phyloP scores from a whole-genome alignment of 352 stramenopile species.

The Thraustochytrium sp. region DNA sequence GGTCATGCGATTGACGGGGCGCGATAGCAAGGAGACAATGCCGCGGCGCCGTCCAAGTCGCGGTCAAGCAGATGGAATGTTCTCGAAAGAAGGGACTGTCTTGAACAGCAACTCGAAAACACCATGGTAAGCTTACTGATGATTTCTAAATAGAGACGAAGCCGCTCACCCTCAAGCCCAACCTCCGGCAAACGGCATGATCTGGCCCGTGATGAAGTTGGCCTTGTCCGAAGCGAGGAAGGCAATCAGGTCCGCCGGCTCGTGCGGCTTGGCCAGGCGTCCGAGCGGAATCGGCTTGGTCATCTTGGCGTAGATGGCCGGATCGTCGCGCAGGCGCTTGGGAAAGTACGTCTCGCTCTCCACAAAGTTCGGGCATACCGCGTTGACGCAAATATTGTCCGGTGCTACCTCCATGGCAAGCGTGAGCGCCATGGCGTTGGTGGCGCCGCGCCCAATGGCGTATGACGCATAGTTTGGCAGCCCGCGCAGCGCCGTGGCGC shows the following conservation, averaged over 20 bases:
- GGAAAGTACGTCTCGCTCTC: constrained; percentile 10
- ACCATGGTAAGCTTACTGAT: not conserved
- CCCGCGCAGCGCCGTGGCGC: not conserved
- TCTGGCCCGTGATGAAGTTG: not conserved
- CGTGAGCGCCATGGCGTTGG: constrained; percentile 15
- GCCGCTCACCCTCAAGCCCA: not conserved
- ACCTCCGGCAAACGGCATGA: not conserved
- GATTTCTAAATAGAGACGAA: too few relatives aligned
- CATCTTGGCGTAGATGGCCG: not conserved
- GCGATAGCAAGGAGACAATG: too few relatives aligned
- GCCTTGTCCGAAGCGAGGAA: constrained; percentile 7
- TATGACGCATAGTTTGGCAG: constrained; percentile 15
- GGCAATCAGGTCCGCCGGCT: constrained; percentile 3
- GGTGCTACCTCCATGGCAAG: not conserved
- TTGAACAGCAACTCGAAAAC: not conserved
- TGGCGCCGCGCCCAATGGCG: not conserved
- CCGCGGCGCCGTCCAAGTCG: too few relatives aligned
- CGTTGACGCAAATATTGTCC: constrained; percentile 19
- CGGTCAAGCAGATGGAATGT: too few relatives aligned
- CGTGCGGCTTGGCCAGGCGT: not conserved
- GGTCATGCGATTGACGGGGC: too few relatives aligned
- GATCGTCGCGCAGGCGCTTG: not conserved
- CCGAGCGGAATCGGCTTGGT: not conserved
- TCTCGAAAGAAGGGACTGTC: not conserved
- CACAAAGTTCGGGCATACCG: constrained; percentile 5